Evolutionary conservation across 106 monocot genomes (phyloP).

Genomic region (Chionographis japonica): DNA sequence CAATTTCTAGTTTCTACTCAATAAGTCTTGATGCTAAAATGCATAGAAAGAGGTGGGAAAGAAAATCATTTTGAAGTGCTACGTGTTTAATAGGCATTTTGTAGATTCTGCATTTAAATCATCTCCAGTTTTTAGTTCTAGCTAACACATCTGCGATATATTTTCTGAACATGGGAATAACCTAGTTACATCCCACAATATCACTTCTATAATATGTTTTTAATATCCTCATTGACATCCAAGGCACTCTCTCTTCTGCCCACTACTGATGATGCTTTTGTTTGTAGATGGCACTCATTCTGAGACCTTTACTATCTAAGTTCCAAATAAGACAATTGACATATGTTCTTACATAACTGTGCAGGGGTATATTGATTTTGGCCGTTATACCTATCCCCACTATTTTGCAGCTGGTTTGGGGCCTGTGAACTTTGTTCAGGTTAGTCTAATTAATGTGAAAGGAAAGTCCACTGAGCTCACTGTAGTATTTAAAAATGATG

Average conservation of each 20-base stretch:
- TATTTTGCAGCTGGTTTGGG: conserved; percentile 66
- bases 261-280: background rate
- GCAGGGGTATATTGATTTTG: conserved; percentile 94
- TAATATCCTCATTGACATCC: background rate
- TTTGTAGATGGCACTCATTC: conserved; percentile 1
- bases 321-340: no score
- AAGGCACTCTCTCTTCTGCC: background rate
- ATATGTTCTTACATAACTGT: conserved; percentile 2
- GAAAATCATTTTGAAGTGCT: background rate
- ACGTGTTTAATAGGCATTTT: background rate
- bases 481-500: no score
- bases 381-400: conserved; percentile 48
- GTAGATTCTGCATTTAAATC: background rate
- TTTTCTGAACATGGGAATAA: background rate
- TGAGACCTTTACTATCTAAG: background rate
- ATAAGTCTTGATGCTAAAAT: no score
- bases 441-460: conserved; percentile 16
- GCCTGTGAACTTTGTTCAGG: conserved; percentile 76
- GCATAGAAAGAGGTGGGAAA: background rate
- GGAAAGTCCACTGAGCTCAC: no score
- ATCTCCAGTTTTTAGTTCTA: background rate
- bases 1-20: no score
- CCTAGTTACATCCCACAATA: background rate
- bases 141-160: background rate
- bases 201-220: background rate